A percentile compares a stretch with the other conserved stretches of the same genome.
Evolutionary conservation across 2,329 filamentous ascomycete species (phyloP).

Genomic region (Aspergillus sp.): DNA sequence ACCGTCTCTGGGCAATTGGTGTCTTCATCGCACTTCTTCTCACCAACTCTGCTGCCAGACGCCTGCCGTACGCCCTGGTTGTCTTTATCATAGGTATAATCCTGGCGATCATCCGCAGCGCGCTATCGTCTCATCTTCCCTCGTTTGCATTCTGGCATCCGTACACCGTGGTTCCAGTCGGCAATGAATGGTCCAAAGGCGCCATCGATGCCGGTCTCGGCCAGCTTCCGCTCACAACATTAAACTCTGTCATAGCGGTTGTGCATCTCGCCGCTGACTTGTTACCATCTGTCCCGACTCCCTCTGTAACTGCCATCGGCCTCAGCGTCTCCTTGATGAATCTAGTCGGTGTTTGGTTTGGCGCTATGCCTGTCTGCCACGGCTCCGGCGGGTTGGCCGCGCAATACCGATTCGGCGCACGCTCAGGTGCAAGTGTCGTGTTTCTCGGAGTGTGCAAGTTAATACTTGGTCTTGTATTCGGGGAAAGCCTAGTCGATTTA

Average conservation of each 20-base stretch:
- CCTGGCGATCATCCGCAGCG: conserved; percentile 56
- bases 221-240: conserved; percentile 84
- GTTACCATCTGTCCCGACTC: conserved; percentile 66
- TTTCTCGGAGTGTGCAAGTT: conserved; percentile 76
- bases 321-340: conserved; percentile 84
- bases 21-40: conserved; percentile 71
- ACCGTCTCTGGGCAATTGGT: conserved; percentile 71
- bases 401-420: conserved; percentile 86
- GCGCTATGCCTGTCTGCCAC: conserved; percentile 93
- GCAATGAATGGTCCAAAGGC: conserved; percentile 52
- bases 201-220: conserved; percentile 71
- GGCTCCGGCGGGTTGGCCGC: conserved; percentile 88
- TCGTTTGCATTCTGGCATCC: conserved; percentile 63
- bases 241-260: conserved; percentile 91
- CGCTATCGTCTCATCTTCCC: conserved; percentile 44
- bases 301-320: conserved; percentile 74
- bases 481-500: conserved; percentile 69
- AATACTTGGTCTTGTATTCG: conserved; percentile 71
- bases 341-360: conserved; percentile 82
- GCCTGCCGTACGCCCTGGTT: conserved; percentile 74
- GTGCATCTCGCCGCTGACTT: conserved; percentile 76
- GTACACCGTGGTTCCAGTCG: conserved; percentile 47
- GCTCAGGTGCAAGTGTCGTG: conserved; percentile 81
- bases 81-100: conserved; percentile 69
- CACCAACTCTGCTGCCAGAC: conserved; percentile 61